A percentile compares a stretch with the other conserved stretches of the same genome.
Conservation (phyloP, 495 filamentous ascomycete genomes). For the Talaromyces proteolyticus region DNA sequence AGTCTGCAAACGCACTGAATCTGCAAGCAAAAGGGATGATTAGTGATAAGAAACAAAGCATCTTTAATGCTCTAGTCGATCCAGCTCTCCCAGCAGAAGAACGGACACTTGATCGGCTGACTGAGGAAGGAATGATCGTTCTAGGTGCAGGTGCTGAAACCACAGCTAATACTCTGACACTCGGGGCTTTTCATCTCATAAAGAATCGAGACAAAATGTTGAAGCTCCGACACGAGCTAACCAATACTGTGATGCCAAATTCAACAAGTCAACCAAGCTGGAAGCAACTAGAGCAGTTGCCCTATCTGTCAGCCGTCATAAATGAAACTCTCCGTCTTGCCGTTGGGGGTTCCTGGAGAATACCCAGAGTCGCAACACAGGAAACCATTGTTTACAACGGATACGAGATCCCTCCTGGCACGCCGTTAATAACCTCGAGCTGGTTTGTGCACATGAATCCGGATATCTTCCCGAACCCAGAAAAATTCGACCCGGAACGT, state of each 20-base stretch:
- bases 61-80: conserved; percentile 23
- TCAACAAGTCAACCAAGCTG: background rate
- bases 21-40: background rate
- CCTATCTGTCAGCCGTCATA: conserved; percentile 25
- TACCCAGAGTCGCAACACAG: conserved; percentile 21
- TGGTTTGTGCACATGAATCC: conserved; percentile 34
- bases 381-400: background rate
- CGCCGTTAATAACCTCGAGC: conserved; percentile 30
- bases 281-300: conserved; percentile 7
- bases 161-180: conserved; percentile 19
- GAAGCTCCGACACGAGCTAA: conserved; percentile 24
- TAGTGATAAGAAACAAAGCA: conserved; percentile 6
- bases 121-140: conserved; percentile 25
- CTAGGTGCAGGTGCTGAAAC: conserved; percentile 31
- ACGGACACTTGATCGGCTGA: conserved; percentile 13
- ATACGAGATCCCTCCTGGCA: conserved; percentile 22
- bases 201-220: conserved; percentile 10
- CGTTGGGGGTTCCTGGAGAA: conserved; percentile 18
- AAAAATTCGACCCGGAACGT: conserved; percentile 34
- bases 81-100: conserved; percentile 16
- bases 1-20: conserved; percentile 1
- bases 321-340: conserved; percentile 34
- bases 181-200: conserved; percentile 22
- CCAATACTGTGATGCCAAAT: conserved; percentile 5
- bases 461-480: conserved; percentile 32